Percentiles rank a stretch among this genome's conserved stretches.
These are phyloP conservation scores for Microbotryum saponariae DNA, from an alignment of 1,284 basidiomycete species.

Conservation along the genomic window DNA sequence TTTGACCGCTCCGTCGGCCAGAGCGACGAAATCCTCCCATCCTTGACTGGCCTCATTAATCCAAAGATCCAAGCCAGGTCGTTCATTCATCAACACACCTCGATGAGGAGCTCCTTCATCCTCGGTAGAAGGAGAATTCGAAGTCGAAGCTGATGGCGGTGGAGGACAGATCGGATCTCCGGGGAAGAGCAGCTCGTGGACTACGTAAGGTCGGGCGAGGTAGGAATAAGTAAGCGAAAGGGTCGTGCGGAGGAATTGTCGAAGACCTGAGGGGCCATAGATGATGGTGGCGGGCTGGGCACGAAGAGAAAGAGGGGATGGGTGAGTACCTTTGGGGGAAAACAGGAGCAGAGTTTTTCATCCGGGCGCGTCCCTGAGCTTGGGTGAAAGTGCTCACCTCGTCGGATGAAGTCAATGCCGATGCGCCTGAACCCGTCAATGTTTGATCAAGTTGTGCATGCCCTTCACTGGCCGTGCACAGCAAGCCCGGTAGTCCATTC, in stretches of 20 bases:
- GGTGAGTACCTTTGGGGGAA: background rate
- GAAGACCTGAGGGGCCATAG: conserved; percentile 75
- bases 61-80: conserved; percentile 56
- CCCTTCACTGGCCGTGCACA: conserved; percentile 34
- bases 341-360: conserved; percentile 1
- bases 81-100: conserved; percentile 59
- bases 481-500: conserved; percentile 47
- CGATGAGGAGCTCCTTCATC: conserved; percentile 32
- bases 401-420: conserved; percentile 31
- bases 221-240: conserved; percentile 61
- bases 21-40: conserved; percentile 54
- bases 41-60: conserved; percentile 55
- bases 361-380: too few species aligned
- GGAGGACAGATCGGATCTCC: conserved; percentile 45
- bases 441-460: too few species aligned
- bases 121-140: conserved; percentile 25
- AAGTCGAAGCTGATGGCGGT: conserved; percentile 45
- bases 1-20: conserved; percentile 45
- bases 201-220: conserved; percentile 60
- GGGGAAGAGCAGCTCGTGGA: conserved; percentile 67
- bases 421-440: too few species aligned
- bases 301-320: background rate
- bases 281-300: conserved; percentile 59
- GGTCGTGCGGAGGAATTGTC: conserved; percentile 64
- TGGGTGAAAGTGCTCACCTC: conserved; percentile 14